Base-by-base conservation (phyloP, 306 rosid genomes). In the Rosa chinensis region DNA sequence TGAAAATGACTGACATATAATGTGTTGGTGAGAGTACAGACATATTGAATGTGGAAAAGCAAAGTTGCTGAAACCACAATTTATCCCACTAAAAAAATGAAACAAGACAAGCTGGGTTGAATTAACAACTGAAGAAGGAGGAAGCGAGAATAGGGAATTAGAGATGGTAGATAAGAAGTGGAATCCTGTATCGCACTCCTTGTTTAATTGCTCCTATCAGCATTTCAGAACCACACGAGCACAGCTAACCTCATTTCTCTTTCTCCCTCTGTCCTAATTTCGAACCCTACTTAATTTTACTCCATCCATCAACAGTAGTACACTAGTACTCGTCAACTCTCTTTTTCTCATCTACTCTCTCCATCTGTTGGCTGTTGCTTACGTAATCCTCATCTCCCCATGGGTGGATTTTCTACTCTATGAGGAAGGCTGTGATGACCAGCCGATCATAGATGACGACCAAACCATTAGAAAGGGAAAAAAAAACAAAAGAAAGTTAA, bases 161-260 rank as follows among this genome's bases (percentile, higher is more conserved):
- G 40, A 62, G 70, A 16, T 43, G 70, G 72, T 76, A 76, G 79
- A 76, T 76, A 63, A 64, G 78, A 58, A 42, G 1, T 67, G 43
- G 59, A 50, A 48, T 17, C 77, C 68, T 67, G 77, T 73, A 63
- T 18, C 50, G 9, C 14, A 43, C 6, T 64, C 9, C 25, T 56
- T 21, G 6, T 66, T 20, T 40, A 3, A 8, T 39, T 5, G 6
- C 45, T 32, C 28, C 76, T 58, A 83, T 83, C 83, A 35, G 72
- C 80, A 83, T 62, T 75, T 83, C 80, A 78, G 80, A 79, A 43
- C 66, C 80, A 79, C 86, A 75, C 77, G 83, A 75, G 83, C 69
- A 23, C 70, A 79, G 43, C 86, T 79, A 79, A 83, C 83, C 80
- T 23, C 56, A 55, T 28, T 70, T 79, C 43, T 79, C 70, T 39